Evolutionary conservation across 345 rosid genomes (phyloP), one percentile per base, ranked within the genome.

Genomic region (Noccaea caerulescens): DNA sequence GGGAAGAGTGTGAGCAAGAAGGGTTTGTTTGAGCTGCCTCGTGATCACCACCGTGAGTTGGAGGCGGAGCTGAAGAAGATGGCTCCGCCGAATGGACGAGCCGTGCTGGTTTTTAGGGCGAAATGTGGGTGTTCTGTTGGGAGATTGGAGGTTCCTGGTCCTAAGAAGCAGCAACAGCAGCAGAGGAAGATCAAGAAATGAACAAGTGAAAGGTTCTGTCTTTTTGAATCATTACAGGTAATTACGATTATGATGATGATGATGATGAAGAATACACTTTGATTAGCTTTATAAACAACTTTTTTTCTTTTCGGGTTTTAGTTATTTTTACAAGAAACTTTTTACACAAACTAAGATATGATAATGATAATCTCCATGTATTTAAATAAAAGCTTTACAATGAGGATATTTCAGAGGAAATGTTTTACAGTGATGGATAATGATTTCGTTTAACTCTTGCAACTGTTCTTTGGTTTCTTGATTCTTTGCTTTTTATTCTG

Each of bases 121-220:
- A 85, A 83, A 63, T 89, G 96, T 50, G 92, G 92, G 3, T 84
- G 93, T 59, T 77, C 86, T 23, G 78, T 90, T 62, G 93, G 96
- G 76, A 86, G 96, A 82, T 79, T 93, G 85, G 97, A 88, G 81
- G 96, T 88, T 59, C 90, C 86, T 0, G 97, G 98, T 8, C 83
- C 83, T 11, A 88, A 80, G 92, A 90, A 80, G 92, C 61, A 42
- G 52, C 63, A 5, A 43, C 18, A 2, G 20, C 77, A 37, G 41
- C 83, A 47, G 13, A 86, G 85, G 81, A 90, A 86, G 90, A 64
- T 85, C 76, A 90, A 86, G 90, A 93, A 82, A 77, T 90, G 89
- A 93, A 69, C 68, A 18, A 8, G 0, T 5, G 6, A 18, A 50
- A 41, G 61, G 47, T 73, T 66, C 10, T 0, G 30, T 57, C 55